phyloP scores from a whole-genome alignment of 208 protist genomes.

The Vickermania spadyakhi region DNA sequence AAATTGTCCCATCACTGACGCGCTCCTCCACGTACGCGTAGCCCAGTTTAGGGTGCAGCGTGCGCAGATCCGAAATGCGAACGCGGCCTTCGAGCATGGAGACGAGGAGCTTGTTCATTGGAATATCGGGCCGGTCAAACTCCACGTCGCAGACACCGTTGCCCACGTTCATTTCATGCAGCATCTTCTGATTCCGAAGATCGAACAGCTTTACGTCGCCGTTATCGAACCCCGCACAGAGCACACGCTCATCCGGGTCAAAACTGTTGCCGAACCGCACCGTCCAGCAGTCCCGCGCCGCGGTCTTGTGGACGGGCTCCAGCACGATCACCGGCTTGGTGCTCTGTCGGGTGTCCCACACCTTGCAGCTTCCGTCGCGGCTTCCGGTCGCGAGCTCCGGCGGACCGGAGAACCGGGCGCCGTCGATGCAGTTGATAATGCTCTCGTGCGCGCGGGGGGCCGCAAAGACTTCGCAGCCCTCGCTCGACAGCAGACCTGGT shows the following conservation, averaged over 20 bases:
- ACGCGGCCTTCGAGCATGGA: conserved; percentile 82
- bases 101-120: conserved; percentile 92
- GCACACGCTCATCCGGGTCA: conserved; percentile 80
- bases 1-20: conserved; percentile 77
- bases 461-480: conserved; percentile 19
- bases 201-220: conserved; percentile 95
- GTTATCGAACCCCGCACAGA: conserved; percentile 93
- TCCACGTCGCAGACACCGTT: conserved; percentile 90
- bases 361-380: conserved; percentile 84
- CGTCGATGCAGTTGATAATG: conserved; percentile 94
- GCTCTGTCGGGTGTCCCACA: conserved; percentile 90
- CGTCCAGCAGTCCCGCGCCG: conserved; percentile 89
- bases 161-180: conserved; percentile 88
- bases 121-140: conserved; percentile 90
- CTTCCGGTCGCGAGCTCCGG: conserved; percentile 85
- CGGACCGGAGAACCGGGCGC: conserved; percentile 68
- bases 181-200: conserved; percentile 80
- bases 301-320: conserved; percentile 48
- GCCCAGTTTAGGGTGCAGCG: conserved; percentile 70
- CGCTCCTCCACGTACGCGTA: conserved; percentile 86
- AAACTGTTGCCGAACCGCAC: conserved; percentile 90
- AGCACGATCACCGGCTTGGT: conserved; percentile 74
- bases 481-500: conserved; percentile 5
- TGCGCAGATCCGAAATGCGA: conserved; percentile 85
- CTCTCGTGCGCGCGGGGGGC: conserved; percentile 78